These are phyloP conservation scores for Fusarium longipes DNA, from an alignment of 2,329 filamentous ascomycete species.

Conservation along the genomic window DNA sequence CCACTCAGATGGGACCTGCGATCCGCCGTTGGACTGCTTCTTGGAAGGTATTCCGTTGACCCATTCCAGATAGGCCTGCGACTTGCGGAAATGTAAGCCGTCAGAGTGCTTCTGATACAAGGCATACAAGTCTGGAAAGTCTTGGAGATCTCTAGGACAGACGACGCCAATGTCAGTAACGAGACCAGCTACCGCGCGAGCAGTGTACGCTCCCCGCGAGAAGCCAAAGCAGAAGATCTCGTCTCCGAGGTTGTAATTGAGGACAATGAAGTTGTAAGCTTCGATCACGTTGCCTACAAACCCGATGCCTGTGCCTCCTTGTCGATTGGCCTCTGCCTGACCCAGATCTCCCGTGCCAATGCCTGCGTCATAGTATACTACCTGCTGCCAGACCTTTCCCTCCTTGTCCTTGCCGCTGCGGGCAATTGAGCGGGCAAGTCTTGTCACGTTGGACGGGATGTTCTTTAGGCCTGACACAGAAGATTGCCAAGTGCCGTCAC, in stretches of 20 bases:
- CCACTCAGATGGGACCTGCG: constrained; percentile 24
- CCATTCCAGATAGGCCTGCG: constrained; percentile 40
- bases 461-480: constrained; percentile 43
- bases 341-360: constrained; percentile 45
- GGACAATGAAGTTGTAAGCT: constrained; percentile 52
- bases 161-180: constrained; percentile 47
- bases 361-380: constrained; percentile 54
- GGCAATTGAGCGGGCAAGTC: constrained; percentile 48
- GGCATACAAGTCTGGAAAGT: constrained; percentile 43
- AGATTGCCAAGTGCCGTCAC: constrained; percentile 53
- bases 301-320: constrained; percentile 45
- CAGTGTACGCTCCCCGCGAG: constrained; percentile 53
- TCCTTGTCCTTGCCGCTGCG: constrained; percentile 42
- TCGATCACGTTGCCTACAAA: constrained; percentile 50
- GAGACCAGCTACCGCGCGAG: constrained; percentile 50
- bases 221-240: constrained; percentile 53
- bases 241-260: constrained; percentile 49
- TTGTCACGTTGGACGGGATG: constrained; percentile 51
- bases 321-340: constrained; percentile 31
- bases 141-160: constrained; percentile 42
- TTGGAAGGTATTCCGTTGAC: constrained; percentile 38
- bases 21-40: constrained; percentile 22
- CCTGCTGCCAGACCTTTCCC: constrained; percentile 49
- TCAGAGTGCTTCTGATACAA: constrained; percentile 42
- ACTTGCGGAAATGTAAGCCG: constrained; percentile 38